Evolutionary conservation across 2,329 filamentous ascomycete species (phyloP), one percentile per base, ranked within the genome.

Genomic region (Colletotrichum camelliae): DNA sequence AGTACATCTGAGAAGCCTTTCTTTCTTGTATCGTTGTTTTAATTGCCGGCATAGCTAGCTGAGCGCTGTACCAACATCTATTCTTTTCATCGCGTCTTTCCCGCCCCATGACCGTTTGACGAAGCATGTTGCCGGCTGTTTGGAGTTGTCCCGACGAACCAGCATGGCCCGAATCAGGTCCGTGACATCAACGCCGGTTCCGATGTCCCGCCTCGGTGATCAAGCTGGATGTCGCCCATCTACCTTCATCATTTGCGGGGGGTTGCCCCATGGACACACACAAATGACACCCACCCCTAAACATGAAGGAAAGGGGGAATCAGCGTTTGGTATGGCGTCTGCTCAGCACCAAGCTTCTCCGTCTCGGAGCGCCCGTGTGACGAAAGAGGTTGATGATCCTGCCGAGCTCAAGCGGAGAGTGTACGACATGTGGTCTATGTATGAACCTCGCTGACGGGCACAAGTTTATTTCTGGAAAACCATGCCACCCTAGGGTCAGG

Each of bases 1-100:
- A 65, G 64, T 52, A 76, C 58, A 76, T 74, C 21, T 76, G 55
- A 65, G 48, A 74, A 64, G 48, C 55, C 39, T 43, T 74, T 72
- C 66, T 70, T 62, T 62, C 55, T 74, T 73, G 70, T 74, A 76
- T 73, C 29, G 39, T 13, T 55, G 39, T 68, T 74, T 39, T 69
- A 76, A 68, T 65, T 37, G 70, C 70, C 65, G 39, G 43, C 67
- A 52, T 62, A 55, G 70, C 66, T 76, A 74, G 70, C 65, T 73
- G 58, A 21, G 58, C 48, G 60, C 70, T 76, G 74, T 76, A 76
- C 43, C 48, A 69, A 74, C n/a, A 74, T 69, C 24, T 33, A 55
- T 64, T 33, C 33, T 55, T 39, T 68, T 66, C 21, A 62, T 35
- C 33, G 31, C 33, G 37, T 37, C 8, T 35, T 10, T 29, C n/a